These are phyloP conservation scores for Monocercomonoides exilis DNA, from an alignment of 78 protist genomes.

Conservation along the genomic window DNA sequence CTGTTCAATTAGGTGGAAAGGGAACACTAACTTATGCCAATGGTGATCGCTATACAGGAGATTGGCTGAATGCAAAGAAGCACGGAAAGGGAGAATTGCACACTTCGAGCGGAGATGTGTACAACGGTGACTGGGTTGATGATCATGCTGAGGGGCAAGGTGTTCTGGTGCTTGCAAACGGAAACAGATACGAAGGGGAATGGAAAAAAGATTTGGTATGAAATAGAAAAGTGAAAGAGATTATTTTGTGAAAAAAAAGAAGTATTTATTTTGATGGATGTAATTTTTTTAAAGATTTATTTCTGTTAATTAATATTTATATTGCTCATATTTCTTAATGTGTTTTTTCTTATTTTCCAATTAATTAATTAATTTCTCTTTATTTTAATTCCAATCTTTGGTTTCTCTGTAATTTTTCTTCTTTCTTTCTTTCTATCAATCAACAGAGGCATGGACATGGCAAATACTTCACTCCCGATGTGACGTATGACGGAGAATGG, in stretches of 20 bases:
- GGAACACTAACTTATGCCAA: constrained; percentile 35
- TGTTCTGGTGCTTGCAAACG: constrained; percentile 34
- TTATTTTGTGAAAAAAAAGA: too few species aligned
- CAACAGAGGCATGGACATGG: constrained; percentile 35
- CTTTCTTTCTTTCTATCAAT: background rate
- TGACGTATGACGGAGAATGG: constrained; percentile 48
- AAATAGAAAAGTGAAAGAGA: too few species aligned
- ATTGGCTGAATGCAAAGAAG: constrained; percentile 40
- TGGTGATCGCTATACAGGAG: constrained; percentile 44
- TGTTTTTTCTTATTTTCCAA: background rate
- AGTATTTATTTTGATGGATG: too few species aligned
- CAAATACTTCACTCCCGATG: constrained; percentile 25
- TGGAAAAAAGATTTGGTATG: background rate
- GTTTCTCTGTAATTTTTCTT: background rate
- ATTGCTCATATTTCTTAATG: background rate
- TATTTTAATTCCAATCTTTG: background rate
- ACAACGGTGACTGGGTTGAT: constrained; percentile 29
- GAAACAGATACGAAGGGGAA: constrained; percentile 17
- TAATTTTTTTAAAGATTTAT: too few species aligned
- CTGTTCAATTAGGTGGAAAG: constrained; percentile 14
- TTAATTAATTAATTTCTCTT: constrained; percentile 22
- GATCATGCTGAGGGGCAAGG: constrained; percentile 27
- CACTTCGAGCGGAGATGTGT: constrained; percentile 34
- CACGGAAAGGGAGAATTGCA: constrained; percentile 42
- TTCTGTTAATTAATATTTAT: background rate